Percentiles rank a stretch among this genome's conserved stretches.
phyloP scores from a whole-genome alignment of 495 filamentous ascomycete genomes.

The Oleoguttula mirabilis region DNA sequence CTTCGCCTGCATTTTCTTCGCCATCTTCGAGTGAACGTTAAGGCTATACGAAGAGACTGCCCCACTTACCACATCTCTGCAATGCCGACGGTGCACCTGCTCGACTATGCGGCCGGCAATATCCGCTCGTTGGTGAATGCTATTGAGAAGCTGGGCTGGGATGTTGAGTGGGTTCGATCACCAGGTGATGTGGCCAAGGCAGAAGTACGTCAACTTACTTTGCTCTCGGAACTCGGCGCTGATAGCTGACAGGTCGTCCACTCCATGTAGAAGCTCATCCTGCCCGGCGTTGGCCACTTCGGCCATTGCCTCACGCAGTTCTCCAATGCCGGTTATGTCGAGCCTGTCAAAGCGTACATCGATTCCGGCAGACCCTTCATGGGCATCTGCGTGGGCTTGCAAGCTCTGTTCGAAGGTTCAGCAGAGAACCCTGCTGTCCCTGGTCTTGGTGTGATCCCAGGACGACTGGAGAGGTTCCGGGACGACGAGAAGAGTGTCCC shows the following conservation, averaged over 20 bases:
- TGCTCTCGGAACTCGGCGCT: slow-evolving; percentile 1
- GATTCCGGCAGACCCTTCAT: slow-evolving; percentile 86
- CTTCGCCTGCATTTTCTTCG: too few relatives aligned
- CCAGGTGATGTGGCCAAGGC: slow-evolving; percentile 75
- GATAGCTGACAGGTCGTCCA: slow-evolving; percentile 20
- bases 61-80: too few relatives aligned
- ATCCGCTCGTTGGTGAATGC: slow-evolving; percentile 91
- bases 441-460: slow-evolving; percentile 65
- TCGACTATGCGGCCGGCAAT: slow-evolving; percentile 82
- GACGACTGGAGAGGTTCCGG: slow-evolving; percentile 61
- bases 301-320: slow-evolving; percentile 87
- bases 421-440: slow-evolving; percentile 57
- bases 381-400: slow-evolving; percentile 92
- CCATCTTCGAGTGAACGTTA: too few relatives aligned
- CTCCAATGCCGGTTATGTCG: slow-evolving; percentile 62
- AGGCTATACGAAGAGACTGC: too few relatives aligned
- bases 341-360: slow-evolving; percentile 69
- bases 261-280: slow-evolving; percentile 60
- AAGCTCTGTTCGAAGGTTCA: slow-evolving; percentile 78
- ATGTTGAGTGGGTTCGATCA: slow-evolving; percentile 79
- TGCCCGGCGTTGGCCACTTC: slow-evolving; percentile 94
- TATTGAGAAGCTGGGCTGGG: slow-evolving; percentile 85
- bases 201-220: slow-evolving; percentile 45
- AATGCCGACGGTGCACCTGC: slow-evolving; percentile 85
- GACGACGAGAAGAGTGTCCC: slow-evolving; percentile 74